phyloP scores from a whole-genome alignment of 208 protist genomes.

The Trypanosoma melophagium region DNA sequence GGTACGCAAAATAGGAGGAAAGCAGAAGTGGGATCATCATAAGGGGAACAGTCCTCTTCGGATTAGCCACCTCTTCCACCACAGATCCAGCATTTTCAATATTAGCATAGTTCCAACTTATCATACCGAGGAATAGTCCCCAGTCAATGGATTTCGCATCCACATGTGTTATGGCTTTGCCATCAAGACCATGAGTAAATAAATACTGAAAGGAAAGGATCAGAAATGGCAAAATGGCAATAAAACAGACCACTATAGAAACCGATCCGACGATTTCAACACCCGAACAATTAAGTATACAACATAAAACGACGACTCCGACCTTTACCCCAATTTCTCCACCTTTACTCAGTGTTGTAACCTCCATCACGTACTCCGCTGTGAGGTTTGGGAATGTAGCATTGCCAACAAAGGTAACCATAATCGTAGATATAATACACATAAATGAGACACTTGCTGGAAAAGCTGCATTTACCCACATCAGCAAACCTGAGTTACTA shows the following conservation, averaged over 20 bases:
- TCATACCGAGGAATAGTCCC: constrained; percentile 77
- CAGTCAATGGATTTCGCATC: constrained; percentile 58
- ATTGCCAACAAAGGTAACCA: constrained; percentile 86
- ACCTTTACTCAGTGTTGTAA: constrained; percentile 39
- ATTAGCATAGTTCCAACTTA: constrained; percentile 89
- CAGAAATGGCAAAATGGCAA: constrained; percentile 67
- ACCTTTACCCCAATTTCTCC: constrained; percentile 60
- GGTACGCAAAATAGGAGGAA: no score
- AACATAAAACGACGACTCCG: constrained; percentile 60
- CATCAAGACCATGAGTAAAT: constrained; percentile 63
- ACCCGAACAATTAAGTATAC: constrained; percentile 66
- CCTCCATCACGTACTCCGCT: constrained; percentile 58
- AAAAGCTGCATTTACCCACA: constrained; percentile 84
- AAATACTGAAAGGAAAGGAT: no score
- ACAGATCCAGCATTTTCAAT: constrained; percentile 83
- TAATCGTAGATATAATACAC: constrained; percentile 70
- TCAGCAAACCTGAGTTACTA: constrained; percentile 85
- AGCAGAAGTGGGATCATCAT: constrained; percentile 71
- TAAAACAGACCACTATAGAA: constrained; percentile 59
- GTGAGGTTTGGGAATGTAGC: constrained; percentile 79
- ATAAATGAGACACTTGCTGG: constrained; percentile 74
- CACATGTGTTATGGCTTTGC: constrained; percentile 54
- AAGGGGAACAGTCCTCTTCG: constrained; percentile 41
- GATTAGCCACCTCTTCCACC: constrained; percentile 78
- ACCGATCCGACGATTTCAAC: constrained; percentile 73